phyloP scores from a whole-genome alignment of 192 early-diverging fungal genomes.

The Borealophlyctis nickersoniae region DNA sequence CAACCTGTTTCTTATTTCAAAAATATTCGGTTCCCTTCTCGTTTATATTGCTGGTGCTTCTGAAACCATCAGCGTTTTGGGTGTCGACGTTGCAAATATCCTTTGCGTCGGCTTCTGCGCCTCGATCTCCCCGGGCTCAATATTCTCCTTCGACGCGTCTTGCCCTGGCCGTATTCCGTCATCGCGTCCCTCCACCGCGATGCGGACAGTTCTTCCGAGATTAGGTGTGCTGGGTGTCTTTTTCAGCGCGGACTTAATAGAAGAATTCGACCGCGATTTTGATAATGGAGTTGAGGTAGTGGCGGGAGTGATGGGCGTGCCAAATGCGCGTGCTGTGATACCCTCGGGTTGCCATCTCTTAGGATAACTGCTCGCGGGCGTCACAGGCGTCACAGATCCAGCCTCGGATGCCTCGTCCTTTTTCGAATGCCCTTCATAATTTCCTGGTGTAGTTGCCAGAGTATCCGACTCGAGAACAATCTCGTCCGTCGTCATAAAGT shows the following conservation, averaged over 20 bases:
- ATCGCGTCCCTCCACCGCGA: conserved; percentile 2
- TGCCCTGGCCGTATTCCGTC: conserved; percentile 17
- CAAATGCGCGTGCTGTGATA: not conserved
- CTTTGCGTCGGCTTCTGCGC: not conserved
- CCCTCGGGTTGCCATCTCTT: not conserved
- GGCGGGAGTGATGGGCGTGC: conserved; percentile 3
- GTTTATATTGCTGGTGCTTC: conserved; percentile 14
- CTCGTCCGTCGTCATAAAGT: not conserved
- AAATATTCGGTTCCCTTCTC: not conserved
- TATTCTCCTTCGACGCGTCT: conserved; percentile 16
- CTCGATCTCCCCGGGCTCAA: not conserved
- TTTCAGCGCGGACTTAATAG: conserved; percentile 14
- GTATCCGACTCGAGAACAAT: not conserved
- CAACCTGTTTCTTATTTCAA: no score
- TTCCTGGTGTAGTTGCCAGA: not conserved
- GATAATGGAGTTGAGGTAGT: not conserved
- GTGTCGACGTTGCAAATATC: conserved; percentile 26
- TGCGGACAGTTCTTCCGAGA: conserved; percentile 4
- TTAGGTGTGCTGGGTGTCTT: conserved; percentile 2
- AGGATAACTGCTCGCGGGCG: not conserved
- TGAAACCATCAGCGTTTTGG: conserved; percentile 9
- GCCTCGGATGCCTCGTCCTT: not conserved
- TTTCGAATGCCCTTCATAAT: not conserved
- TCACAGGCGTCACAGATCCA: not conserved
- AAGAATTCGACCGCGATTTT: no score